phyloP scores from a whole-genome alignment of 371 early-diverging fungal species.

The Actinomortierella wolfii region DNA sequence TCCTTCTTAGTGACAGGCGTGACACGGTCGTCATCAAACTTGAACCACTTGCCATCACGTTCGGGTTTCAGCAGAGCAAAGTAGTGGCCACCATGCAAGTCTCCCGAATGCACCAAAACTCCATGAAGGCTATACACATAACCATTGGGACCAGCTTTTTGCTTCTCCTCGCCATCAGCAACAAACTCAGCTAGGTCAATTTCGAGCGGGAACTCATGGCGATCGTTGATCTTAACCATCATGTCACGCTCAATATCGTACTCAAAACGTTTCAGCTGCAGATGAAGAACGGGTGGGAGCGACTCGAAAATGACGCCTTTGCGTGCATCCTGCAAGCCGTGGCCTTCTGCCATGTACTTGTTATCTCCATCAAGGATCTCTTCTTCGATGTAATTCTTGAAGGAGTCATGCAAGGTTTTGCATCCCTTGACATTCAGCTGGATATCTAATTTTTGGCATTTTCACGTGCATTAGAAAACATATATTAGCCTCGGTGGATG shows the following conservation, averaged over 20 bases:
- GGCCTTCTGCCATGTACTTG: conserved; percentile 95
- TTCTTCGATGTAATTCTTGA: conserved; percentile 85
- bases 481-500: neutral
- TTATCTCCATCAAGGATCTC: conserved; percentile 98
- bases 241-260: conserved; percentile 93
- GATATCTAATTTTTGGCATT: conserved; percentile 72
- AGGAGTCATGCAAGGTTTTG: conserved; percentile 88
- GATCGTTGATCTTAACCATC: conserved; percentile 98
- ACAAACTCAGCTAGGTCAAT: conserved; percentile 93
- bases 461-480: too few species aligned
- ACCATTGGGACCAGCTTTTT: conserved; percentile 54
- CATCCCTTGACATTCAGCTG: conserved; percentile 95
- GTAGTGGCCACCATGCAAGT: conserved; percentile 97
- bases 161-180: conserved; percentile 61
- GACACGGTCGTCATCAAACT: conserved; percentile 98
- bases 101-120: conserved; percentile 98
- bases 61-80: conserved; percentile 90
- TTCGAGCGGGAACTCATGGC: conserved; percentile 94
- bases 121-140: conserved; percentile 88
- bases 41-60: conserved; percentile 84
- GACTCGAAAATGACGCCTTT: conserved; percentile 95
- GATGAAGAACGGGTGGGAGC: conserved; percentile 97
- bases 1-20: conserved; percentile 84
- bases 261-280: conserved; percentile 98
- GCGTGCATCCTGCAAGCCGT: conserved; percentile 96